phyloP scores from a whole-genome alignment of 129 eudicot genomes.

The Glebionis coronaria region DNA sequence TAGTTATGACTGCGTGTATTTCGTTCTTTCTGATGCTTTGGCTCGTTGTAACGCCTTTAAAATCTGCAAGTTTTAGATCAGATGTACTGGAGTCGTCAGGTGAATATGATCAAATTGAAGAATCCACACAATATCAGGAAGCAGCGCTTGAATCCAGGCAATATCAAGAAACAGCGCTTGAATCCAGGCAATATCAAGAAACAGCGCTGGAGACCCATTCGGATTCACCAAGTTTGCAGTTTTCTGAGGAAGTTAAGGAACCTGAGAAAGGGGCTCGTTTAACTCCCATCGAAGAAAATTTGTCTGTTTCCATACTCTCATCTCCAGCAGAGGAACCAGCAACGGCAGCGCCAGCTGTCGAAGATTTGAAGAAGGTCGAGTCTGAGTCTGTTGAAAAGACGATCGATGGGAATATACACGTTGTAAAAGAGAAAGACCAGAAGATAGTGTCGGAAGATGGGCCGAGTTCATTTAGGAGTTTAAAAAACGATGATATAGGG shows the following conservation, averaged over 20 bases:
- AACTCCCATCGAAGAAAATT: conserved; percentile 49
- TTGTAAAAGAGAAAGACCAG: conserved; percentile 28
- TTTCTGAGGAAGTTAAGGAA: conserved; percentile 51
- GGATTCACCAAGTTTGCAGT: conserved; percentile 24
- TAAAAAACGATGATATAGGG: conserved; percentile 63
- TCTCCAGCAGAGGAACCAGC: conserved; percentile 31
- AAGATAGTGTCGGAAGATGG: conserved; percentile 63
- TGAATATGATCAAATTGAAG: conserved; percentile 33
- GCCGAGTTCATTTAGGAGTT: conserved; percentile 60
- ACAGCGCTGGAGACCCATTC: conserved; percentile 27
- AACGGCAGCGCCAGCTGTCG: conserved; percentile 29
- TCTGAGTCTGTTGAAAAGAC: conserved; percentile 48
- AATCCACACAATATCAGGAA: conserved; percentile 31
- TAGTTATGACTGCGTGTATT: conserved; percentile 42
- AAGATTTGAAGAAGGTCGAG: conserved; percentile 31
- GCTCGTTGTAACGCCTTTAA: conserved; percentile 79
- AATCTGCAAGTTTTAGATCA: conserved; percentile 52
- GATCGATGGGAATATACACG: conserved; percentile 48
- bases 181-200: conserved; percentile 29
- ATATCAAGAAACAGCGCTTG: conserved; percentile 33
- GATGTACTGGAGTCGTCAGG: conserved; percentile 48
- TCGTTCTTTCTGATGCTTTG: conserved; percentile 65
- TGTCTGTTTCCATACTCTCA: conserved; percentile 24
- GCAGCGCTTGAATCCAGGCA: conserved; percentile 15
- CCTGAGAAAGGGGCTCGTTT: conserved; percentile 35